These are phyloP conservation scores for Alternaria viburni DNA, from an alignment of 2,329 filamentous ascomycete species.

Conservation along the genomic window DNA sequence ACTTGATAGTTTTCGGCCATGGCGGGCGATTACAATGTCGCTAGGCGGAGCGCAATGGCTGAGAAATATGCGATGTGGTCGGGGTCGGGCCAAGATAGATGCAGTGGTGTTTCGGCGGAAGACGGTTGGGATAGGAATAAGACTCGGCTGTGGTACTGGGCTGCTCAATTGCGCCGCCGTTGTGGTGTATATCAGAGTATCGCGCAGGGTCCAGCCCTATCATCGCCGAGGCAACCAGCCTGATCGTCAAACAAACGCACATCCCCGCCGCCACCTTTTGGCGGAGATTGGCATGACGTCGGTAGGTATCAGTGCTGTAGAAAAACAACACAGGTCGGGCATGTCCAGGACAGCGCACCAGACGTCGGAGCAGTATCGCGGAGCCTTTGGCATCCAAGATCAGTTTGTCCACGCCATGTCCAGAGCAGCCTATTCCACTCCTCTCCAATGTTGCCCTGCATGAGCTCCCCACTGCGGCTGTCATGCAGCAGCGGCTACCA, in stretches of 20 bases:
- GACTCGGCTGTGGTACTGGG: conserved; percentile 17
- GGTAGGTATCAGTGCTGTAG: not conserved
- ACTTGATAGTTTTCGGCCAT: conserved; percentile 91
- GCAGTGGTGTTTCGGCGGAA: conserved; percentile 29
- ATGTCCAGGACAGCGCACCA: not conserved
- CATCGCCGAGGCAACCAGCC: conserved; percentile 37
- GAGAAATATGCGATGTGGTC: conserved; percentile 15
- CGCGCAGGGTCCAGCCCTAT: conserved; percentile 19
- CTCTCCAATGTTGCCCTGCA: conserved; percentile 14
- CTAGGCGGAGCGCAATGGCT: conserved; percentile 26
- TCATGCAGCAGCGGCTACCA: conserved; percentile 10
- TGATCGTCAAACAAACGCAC: conserved; percentile 32
- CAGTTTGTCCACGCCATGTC: not conserved
- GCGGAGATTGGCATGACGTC: conserved; percentile 12
- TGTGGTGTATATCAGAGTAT: conserved; percentile 24
- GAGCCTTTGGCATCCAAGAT: not conserved
- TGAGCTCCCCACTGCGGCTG: conserved; percentile 12
- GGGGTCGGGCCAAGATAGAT: conserved; percentile 33
- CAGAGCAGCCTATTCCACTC: conserved; percentile 12
- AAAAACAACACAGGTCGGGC: conserved; percentile 3
- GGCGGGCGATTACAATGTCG: conserved; percentile 41
- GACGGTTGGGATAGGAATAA: conserved; percentile 38
- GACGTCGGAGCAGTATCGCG: not conserved
- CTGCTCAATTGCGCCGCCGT: conserved; percentile 7
- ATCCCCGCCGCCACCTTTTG: conserved; percentile 22